Conservation (phyloP, 176 grass and related monocot species). For the Aegilops speltoides region DNA sequence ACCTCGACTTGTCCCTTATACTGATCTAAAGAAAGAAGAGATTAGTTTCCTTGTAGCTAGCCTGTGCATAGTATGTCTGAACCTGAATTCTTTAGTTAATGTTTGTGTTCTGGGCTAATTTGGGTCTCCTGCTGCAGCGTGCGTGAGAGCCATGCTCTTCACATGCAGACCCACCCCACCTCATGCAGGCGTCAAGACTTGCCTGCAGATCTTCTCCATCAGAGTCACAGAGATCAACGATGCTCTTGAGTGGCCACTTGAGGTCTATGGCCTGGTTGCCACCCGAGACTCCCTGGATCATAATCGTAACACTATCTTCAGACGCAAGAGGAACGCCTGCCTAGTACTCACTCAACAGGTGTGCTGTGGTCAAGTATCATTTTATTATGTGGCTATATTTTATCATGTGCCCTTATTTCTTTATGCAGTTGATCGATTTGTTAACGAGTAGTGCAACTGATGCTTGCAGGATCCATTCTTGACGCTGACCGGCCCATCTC, state of each 20-base stretch:
- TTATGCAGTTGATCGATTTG: not conserved
- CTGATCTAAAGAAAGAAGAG: no score
- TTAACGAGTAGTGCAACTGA: not conserved
- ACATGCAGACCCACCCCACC: not conserved
- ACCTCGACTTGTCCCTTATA: not conserved
- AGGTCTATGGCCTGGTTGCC: not conserved
- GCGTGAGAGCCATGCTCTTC: constrained; percentile 8
- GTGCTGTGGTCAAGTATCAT: not conserved
- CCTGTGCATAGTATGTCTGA: not conserved
- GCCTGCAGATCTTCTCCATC: not conserved
- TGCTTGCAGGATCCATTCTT: not conserved
- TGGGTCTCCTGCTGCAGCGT: not conserved
- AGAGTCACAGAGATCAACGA: not conserved
- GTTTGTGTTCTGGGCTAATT: not conserved
- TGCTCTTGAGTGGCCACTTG: not conserved
- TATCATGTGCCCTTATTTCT: not conserved
- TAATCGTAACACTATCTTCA: constrained; percentile 1
- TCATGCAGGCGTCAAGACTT: not conserved
- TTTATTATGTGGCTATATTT: not conserved
- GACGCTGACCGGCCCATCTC: not conserved
- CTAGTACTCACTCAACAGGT: not conserved
- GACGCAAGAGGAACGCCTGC: not conserved
- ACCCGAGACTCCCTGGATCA: not conserved
- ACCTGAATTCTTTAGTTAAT: not conserved
- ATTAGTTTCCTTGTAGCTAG: no score